Percentiles rank a stretch among this genome's conserved stretches.
Evolutionary conservation across 169 alveolate species (phyloP).

Genomic region (Cryptosporidium sp.): DNA sequence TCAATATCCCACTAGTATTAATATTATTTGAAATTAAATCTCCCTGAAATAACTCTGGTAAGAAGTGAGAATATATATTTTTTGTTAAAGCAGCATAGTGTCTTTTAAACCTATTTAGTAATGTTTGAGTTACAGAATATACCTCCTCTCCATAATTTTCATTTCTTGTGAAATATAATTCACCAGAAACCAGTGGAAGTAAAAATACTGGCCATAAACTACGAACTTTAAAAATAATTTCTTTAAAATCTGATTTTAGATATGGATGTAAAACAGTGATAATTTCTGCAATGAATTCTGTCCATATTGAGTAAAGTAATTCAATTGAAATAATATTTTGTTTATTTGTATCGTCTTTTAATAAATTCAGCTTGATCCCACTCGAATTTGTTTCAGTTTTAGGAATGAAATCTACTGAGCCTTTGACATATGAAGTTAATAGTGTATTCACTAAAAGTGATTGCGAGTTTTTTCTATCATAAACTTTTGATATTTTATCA

Average conservation of each 20-base stretch:
- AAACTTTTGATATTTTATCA: background rate
- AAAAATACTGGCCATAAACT: conserved; percentile 50
- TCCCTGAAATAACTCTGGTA: conserved; percentile 50
- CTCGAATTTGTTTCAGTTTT: background rate
- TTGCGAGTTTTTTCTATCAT: background rate
- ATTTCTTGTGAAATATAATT: background rate
- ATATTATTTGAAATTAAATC: conserved; percentile 20
- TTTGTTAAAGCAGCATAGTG: conserved; percentile 24
- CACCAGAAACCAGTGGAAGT: conserved; percentile 47
- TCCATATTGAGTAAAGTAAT: conserved; percentile 23
- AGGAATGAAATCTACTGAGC: background rate
- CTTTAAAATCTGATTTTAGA: conserved; percentile 37
- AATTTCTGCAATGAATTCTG: conserved; percentile 60
- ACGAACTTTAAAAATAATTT: conserved; percentile 24
- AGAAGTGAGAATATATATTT: conserved; percentile 44
- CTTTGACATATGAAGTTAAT: conserved; percentile 19
- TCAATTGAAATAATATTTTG: conserved; percentile 29
- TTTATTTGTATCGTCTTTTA: conserved; percentile 6
- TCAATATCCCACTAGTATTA: background rate
- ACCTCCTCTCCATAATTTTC: background rate
- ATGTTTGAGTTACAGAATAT: background rate
- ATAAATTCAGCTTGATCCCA: conserved; percentile 12
- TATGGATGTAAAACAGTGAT: conserved; percentile 38
- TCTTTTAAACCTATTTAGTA: conserved; percentile 36
- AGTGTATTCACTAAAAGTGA: conserved; percentile 2